Conservation (phyloP, 768 basidiomycete genomes). For the Boletus sp. region DNA sequence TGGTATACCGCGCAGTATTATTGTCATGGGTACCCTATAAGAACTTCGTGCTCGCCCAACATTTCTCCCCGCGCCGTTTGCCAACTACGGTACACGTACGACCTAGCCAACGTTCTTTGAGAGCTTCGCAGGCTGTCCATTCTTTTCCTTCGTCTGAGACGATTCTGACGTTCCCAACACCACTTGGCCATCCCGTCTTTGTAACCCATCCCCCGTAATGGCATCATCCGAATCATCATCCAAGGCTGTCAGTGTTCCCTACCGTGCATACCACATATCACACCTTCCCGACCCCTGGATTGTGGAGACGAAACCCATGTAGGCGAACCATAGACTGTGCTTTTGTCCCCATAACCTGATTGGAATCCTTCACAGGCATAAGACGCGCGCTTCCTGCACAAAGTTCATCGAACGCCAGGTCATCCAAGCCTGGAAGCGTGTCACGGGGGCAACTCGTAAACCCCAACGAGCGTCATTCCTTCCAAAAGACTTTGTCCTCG, state of each 20-base stretch:
- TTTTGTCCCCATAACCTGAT: not conserved
- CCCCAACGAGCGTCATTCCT: constrained; percentile 52
- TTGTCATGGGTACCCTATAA: constrained; percentile 24
- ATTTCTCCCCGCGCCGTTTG: not conserved
- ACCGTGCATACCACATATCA: constrained; percentile 13
- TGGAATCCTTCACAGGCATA: constrained; percentile 13
- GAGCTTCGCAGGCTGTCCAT: constrained; percentile 21
- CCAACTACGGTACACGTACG: not conserved
- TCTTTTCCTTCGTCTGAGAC: constrained; percentile 30
- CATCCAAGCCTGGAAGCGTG: constrained; percentile 58
- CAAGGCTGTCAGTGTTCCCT: constrained; percentile 5
- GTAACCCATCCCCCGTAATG: constrained; percentile 1
- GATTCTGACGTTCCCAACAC: constrained; percentile 5
- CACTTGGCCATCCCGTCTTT: not conserved
- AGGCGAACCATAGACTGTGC: not conserved
- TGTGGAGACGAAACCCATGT: constrained; percentile 27
- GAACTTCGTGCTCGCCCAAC: not conserved
- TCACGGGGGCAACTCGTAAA: constrained; percentile 54
- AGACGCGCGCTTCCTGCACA: constrained; percentile 33
- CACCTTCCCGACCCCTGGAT: constrained; percentile 25
- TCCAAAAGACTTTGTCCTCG: constrained; percentile 60
- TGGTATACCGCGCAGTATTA: not conserved
- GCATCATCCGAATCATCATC: constrained; percentile 2
- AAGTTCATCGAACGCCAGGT: constrained; percentile 59
- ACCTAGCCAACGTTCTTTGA: constrained; percentile 20